These are phyloP conservation scores for Fraxinus nigra DNA, from an alignment of 305 asterid genomes.

Conservation along the genomic window DNA sequence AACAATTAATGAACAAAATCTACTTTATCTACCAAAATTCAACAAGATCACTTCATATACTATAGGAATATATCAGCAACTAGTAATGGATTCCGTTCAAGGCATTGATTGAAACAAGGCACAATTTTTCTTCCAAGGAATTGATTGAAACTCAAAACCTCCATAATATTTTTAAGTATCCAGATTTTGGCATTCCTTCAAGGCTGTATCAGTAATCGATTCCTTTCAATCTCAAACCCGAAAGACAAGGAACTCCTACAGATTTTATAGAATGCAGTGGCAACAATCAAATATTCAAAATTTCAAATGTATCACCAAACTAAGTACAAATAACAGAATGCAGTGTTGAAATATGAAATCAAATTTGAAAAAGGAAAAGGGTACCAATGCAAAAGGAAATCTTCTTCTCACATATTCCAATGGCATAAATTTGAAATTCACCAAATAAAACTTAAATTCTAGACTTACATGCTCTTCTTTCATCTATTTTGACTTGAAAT, in stretches of 20 bases:
- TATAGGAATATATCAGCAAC: too few species aligned
- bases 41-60: too few species aligned
- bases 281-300: not conserved
- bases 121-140: too few species aligned
- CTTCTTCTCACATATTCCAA: not conserved
- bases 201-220: constrained; percentile 12
- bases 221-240: constrained; percentile 22
- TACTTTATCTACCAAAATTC: too few species aligned
- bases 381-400: not conserved
- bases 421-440: not conserved
- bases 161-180: constrained; percentile 10
- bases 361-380: not conserved
- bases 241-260: constrained; percentile 43
- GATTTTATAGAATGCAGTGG: not conserved
- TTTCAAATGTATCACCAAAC: not conserved
- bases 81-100: too few species aligned
- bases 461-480: not conserved
- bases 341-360: not conserved
- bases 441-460: not conserved
- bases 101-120: too few species aligned
- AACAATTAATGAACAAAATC: too few species aligned
- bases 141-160: constrained; percentile 16
- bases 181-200: not conserved
- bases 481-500: not conserved
- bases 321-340: not conserved